Base-by-base conservation (phyloP, 371 early-diverging fungal species). In the Chytridiales sp. region DNA sequence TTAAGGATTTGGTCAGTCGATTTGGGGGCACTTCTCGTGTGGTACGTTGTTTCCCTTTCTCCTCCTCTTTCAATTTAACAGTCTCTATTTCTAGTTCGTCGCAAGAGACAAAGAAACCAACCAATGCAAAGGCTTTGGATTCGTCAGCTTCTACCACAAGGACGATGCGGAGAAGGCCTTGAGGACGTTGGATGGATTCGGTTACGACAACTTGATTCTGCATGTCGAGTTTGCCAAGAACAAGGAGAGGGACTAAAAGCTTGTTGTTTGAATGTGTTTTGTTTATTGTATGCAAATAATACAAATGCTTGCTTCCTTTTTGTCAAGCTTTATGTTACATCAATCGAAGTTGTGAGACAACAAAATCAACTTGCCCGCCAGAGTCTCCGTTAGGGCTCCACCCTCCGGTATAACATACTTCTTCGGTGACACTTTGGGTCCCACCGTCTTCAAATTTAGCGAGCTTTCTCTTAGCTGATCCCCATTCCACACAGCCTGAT, bases 101-200 rank as follows among this genome's bases (percentile, higher is more conserved):
- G 89, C 94, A 19, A 85, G 87, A 60, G 94, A 94, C 78, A 87
- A 86, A 56, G 86, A 87, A 40, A 93, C 92, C 31, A 84, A 86
- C 56, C 65, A 79, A 31, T 94, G 95, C 86, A 92, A 91, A 73
- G 98, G 98, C n/a, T 95, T 88, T 65, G 95, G 95, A 24, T 97
- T 95, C 69, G 92, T 96, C 29, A 87, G 88, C 29, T 97, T 89
- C 79, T 78, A 78, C 68, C 82, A 83, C 66, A 80, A 84, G 65
- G 85, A 84, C 41, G 85, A 88, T 71, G 95, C 94, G 59, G 87
- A 91, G 57, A 75, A 78, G 60, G 95, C 94, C 43, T 84, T 93
- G 68, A 81, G 82, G 58, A 87, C 85, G 60, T 81, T 97, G 67
- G 87, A 94, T 70, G 96, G 96, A 48, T 86, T 87, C 67, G 94